Conservation (phyloP, 2,329 filamentous ascomycete genomes). For the Colletotrichum plurivorum region DNA sequence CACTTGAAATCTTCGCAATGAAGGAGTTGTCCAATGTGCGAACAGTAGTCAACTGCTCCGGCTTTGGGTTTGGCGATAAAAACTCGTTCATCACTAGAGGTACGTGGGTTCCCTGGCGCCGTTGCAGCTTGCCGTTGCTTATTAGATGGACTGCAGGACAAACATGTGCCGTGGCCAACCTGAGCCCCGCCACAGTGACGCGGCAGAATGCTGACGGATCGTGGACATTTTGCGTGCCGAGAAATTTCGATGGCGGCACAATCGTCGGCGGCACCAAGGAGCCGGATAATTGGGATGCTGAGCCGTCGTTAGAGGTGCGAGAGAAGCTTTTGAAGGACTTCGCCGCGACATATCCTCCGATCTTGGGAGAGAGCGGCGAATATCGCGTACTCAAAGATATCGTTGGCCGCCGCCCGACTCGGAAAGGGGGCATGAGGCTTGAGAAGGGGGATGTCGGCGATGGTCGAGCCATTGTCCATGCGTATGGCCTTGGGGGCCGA, state of each 20-base stretch:
- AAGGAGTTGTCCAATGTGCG: constrained; percentile 46
- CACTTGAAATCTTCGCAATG: constrained; percentile 55
- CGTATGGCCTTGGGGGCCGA: constrained; percentile 73
- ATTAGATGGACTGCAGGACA: constrained; percentile 51
- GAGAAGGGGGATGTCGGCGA: constrained; percentile 60
- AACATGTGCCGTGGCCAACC: constrained; percentile 60
- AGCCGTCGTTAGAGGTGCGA: constrained; percentile 63
- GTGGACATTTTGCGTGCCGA: constrained; percentile 75
- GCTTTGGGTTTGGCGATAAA: constrained; percentile 59
- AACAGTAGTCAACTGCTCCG: constrained; percentile 61
- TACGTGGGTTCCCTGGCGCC: constrained; percentile 39
- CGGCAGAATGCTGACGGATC: constrained; percentile 73
- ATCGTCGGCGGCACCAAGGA: constrained; percentile 78
- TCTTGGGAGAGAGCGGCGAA: constrained; percentile 48
- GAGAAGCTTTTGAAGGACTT: constrained; percentile 59
- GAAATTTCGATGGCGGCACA: constrained; percentile 73
- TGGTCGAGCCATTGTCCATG: constrained; percentile 58
- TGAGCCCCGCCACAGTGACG: constrained; percentile 63
- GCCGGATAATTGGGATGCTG: constrained; percentile 66
- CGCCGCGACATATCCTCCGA: constrained; percentile 51
- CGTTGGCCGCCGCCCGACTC: constrained; percentile 61
- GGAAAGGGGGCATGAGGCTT: constrained; percentile 64
- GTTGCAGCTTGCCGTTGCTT: neutral
- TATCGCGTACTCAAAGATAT: constrained; percentile 57
- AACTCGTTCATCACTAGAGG: constrained; percentile 60